Evolutionary conservation across 78 protist genomes (phyloP).

Genomic region (Blattamonas nauphoetae): DNA sequence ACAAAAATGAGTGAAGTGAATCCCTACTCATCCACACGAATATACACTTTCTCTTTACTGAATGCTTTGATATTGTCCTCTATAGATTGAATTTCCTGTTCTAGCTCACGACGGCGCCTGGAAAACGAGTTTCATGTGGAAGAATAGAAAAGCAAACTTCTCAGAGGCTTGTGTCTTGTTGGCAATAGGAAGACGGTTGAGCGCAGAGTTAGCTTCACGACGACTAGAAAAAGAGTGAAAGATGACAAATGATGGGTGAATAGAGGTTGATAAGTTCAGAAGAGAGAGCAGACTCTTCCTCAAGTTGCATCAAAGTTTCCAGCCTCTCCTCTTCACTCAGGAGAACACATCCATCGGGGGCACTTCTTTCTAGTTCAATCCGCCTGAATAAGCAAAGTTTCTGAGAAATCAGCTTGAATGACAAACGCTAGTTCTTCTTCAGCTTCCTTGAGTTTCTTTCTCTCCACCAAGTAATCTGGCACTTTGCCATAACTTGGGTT

Average conservation of each 20-base stretch:
- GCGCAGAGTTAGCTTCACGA: background rate
- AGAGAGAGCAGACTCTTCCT: background rate
- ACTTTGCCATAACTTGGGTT: background rate
- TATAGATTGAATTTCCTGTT: background rate
- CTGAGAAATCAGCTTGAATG: background rate
- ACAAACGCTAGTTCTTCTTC: background rate
- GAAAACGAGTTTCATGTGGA: background rate
- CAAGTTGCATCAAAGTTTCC: background rate
- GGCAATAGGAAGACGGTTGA: background rate
- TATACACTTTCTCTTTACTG: background rate
- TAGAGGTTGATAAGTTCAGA: background rate
- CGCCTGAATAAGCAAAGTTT: background rate
- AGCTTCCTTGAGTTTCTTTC: background rate
- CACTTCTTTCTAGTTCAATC: background rate
- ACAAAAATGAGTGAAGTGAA: no score
- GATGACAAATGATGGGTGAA: background rate
- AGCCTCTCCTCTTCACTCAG: background rate
- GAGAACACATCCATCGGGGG: background rate
- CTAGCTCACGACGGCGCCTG: background rate
- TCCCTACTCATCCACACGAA: background rate
- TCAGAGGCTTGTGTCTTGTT: background rate
- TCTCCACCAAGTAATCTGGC: background rate
- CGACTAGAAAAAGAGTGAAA: background rate
- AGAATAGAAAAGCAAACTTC: background rate
- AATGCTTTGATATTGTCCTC: background rate